Evolutionary conservation across 192 early-diverging fungal genomes (phyloP).

Genomic region (Irineochytrium annulatum): DNA sequence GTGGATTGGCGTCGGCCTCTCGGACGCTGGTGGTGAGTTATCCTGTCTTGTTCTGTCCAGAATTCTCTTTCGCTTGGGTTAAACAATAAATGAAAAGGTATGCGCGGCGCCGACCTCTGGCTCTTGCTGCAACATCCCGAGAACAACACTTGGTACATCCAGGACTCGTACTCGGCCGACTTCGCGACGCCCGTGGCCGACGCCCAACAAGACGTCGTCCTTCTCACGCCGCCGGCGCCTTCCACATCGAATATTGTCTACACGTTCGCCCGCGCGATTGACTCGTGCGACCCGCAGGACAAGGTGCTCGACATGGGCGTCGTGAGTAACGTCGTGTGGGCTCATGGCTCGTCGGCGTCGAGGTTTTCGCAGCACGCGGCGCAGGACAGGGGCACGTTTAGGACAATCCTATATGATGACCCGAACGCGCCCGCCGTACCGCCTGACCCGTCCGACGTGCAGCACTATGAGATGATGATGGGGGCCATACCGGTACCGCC

Average conservation of each 20-base stretch:
- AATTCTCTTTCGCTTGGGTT: not conserved
- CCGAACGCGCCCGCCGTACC: not conserved
- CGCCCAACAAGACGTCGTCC: constrained; percentile 6
- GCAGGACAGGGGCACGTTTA: not conserved
- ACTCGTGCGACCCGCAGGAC: constrained; percentile 8
- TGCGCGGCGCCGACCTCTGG: constrained; percentile 18
- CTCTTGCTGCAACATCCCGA: constrained; percentile 1
- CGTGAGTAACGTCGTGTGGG: not conserved
- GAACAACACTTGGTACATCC: not conserved
- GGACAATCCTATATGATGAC: not conserved
- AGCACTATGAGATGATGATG: not conserved
- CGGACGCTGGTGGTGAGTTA: not conserved
- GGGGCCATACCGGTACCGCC: not conserved
- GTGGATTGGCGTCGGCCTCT: constrained; percentile 17
- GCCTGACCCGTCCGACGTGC: not conserved
- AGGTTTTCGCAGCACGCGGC: not conserved
- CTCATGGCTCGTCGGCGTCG: not conserved
- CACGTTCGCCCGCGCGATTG: constrained; percentile 4
- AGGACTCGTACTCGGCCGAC: constrained; percentile 9
- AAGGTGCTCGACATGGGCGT: not conserved
- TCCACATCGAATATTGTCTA: constrained; percentile 1
- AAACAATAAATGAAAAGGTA: not conserved
- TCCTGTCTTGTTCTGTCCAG: not conserved
- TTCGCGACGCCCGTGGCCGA: constrained; percentile 1
- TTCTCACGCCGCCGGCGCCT: not conserved